Evolutionary conservation across 2,329 filamentous ascomycete species (phyloP), one percentile per base, ranked within the genome.

Genomic region (Pseudonectria foliicola): DNA sequence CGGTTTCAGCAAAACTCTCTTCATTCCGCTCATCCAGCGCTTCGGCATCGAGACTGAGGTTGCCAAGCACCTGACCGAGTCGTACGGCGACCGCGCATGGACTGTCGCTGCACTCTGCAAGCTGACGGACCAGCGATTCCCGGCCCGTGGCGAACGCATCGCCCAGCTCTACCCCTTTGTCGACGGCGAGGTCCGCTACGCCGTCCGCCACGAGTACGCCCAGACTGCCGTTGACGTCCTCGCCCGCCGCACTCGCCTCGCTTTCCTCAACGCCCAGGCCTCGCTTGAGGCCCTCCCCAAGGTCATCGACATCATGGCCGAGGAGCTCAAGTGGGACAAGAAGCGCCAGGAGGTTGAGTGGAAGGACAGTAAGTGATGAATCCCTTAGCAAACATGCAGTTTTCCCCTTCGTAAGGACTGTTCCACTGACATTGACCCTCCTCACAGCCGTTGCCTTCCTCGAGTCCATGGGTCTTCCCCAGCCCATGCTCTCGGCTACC

Each of bases 1-100:
- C 57, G 86, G 87, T 35, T 93, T 81, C 67, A 88, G 82, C 61
- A 88, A 88, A 63, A 73, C 88, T 2, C 77, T 95, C 15, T 95
- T 95, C 67, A 95, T 95, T 70, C 89, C 90, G 61, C 69, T 95
- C 25, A 92, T 95, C 55, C 88, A 95, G 61, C 85, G 94, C 64
- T 95, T 86, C 56, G 87, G 87, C 44, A 66, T 95, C 37, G 89
- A 95, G 62, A 94, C 86, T 13, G 87, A 94, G 50, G 85, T 95
- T 13, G 89, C 89, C 29, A 85, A 87, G 64, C 88, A 95, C 62
- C 72, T 95, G 24, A 83, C 82, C 11, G 77, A 84, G 54, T 85
- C 85, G 37, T 96, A 95, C 57, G 89, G 90, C 47, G 89, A 95
- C 62, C 79, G 89, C 38, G 87, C 89, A 13, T 95, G 89, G 89